phyloP scores from a whole-genome alignment of 164 flowering plant genomes.

The Berberis thunbergii region DNA sequence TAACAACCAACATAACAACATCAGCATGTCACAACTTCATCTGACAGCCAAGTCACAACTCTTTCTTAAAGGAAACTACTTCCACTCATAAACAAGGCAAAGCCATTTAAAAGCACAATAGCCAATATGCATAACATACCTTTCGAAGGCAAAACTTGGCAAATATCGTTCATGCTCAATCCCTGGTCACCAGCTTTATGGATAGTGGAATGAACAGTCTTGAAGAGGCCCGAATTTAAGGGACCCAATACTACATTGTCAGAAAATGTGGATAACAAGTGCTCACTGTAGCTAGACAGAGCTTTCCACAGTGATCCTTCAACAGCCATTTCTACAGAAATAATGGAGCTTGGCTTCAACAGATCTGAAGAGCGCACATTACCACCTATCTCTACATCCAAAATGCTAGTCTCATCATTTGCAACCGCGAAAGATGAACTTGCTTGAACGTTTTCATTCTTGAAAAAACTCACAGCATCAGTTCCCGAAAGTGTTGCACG shows the following conservation, averaged over 20 bases:
- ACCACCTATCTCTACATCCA: slow-evolving; percentile 10
- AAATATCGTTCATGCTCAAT: slow-evolving; percentile 49
- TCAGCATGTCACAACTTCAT: not conserved
- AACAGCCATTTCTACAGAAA: slow-evolving; percentile 7
- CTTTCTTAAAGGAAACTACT: not conserved
- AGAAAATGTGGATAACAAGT: slow-evolving; percentile 20
- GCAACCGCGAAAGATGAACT: slow-evolving; percentile 11
- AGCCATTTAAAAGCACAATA: not conserved
- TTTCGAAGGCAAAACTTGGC: slow-evolving; percentile 19
- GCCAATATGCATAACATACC: slow-evolving; percentile 26
- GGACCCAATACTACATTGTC: slow-evolving; percentile 15
- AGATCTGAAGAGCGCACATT: slow-evolving; percentile 10
- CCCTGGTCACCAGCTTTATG: slow-evolving; percentile 90
- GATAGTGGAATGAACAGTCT: slow-evolving; percentile 36
- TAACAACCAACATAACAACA: slow-evolving; percentile 4
- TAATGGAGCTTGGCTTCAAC: not conserved
- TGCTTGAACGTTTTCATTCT: slow-evolving; percentile 10
- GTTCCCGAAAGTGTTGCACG: slow-evolving; percentile 29
- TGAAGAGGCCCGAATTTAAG: slow-evolving; percentile 43
- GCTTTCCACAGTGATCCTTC: slow-evolving; percentile 54
- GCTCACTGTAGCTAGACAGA: slow-evolving; percentile 43
- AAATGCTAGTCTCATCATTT: slow-evolving; percentile 9
- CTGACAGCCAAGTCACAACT: not conserved
- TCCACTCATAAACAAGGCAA: not conserved
- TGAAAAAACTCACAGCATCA: slow-evolving; percentile 28